These are phyloP conservation scores for Trichoderma sp. DNA, from an alignment of 2,329 filamentous ascomycete genomes.

Conservation along the genomic window DNA sequence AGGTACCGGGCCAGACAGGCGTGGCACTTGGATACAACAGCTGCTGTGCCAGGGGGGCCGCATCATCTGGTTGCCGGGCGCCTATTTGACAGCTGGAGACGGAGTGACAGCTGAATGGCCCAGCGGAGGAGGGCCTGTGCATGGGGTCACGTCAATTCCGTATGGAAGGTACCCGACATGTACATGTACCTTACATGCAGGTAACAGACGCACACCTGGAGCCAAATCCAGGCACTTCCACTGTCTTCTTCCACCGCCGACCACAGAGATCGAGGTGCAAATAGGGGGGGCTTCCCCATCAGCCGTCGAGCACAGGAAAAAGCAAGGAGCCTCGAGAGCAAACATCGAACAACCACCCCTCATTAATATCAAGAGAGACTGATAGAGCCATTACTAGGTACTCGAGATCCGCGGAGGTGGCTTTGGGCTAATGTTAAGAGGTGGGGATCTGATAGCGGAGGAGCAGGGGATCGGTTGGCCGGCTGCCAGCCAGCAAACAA, in stretches of 20 bases:
- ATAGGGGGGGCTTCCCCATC: conserved; percentile 2
- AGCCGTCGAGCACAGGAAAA: no score
- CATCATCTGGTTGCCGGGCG: not conserved
- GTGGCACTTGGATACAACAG: not conserved
- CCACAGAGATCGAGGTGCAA: not conserved
- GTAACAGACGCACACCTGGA: not conserved
- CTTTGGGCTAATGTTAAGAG: conserved; percentile 8
- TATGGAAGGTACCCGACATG: no score
- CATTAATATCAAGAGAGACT: not conserved
- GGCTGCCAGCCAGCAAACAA: conserved; percentile 1
- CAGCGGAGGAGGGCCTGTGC: no score
- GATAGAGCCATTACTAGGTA: not conserved
- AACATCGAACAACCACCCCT: conserved; percentile 1
- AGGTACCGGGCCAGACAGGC: not conserved
- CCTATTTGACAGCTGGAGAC: not conserved
- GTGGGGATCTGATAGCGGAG: not conserved
- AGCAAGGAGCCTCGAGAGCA: not conserved
- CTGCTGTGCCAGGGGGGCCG: not conserved
- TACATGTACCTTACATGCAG: not conserved
- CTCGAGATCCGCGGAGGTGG: not conserved
- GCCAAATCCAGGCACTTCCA: not conserved
- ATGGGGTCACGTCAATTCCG: no score
- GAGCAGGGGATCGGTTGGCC: conserved; percentile 9
- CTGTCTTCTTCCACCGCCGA: not conserved
- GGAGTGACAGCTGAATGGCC: no score